phyloP scores from a whole-genome alignment of 441 rosid genomes.

The Pelargonium cotyledonis region DNA sequence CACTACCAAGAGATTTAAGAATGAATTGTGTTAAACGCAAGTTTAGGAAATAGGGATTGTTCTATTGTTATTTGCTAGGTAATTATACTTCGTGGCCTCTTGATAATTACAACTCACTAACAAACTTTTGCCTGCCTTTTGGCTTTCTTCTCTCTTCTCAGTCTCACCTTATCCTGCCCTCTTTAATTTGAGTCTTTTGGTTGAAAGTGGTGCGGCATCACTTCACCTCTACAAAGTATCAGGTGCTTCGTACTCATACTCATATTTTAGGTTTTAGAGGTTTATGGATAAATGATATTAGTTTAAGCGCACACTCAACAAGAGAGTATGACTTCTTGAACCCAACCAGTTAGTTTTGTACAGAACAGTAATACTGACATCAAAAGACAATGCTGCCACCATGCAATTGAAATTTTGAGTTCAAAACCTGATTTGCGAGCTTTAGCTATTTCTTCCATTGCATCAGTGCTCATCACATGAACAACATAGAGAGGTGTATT shows the following conservation, averaged over 20 bases:
- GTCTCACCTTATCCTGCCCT: neutral
- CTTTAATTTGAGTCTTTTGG: neutral
- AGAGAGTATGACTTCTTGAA: neutral
- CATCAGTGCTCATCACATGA: slow-evolving; percentile 97
- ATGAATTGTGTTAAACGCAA: too few relatives aligned
- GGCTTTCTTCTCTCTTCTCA: neutral
- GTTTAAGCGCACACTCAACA: neutral
- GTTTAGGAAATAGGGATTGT: neutral
- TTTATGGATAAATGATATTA: neutral
- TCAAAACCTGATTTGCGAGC: slow-evolving; percentile 76
- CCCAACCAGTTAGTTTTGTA: neutral
- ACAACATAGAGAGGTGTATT: slow-evolving; percentile 89
- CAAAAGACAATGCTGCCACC: neutral
- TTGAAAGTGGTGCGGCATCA: neutral
- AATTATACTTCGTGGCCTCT: neutral
- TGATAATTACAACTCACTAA: neutral
- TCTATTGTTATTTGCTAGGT: neutral
- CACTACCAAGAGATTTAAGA: too few relatives aligned
- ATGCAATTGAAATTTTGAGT: slow-evolving; percentile 3
- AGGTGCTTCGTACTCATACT: neutral
- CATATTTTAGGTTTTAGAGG: neutral
- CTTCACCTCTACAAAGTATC: neutral
- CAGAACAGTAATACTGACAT: neutral
- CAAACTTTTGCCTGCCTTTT: neutral
- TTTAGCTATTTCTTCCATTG: slow-evolving; percentile 93